phyloP scores from a whole-genome alignment of 2,329 filamentous ascomycete species.

The Fusarium staphyleae region DNA sequence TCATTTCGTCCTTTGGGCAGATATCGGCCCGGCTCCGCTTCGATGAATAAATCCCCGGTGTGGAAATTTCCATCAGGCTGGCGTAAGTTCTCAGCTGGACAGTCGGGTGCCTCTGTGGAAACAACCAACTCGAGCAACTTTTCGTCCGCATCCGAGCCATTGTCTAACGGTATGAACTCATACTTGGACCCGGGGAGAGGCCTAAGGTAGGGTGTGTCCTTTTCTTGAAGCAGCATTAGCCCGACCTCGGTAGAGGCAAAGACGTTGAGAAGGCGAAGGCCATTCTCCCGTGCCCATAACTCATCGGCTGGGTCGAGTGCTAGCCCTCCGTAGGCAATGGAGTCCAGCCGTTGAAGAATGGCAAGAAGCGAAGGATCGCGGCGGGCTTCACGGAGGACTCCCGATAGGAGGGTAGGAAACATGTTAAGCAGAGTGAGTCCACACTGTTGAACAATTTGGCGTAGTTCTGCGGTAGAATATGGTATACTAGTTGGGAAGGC shows the following conservation, averaged over 20 bases:
- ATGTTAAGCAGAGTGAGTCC: conserved; percentile 8
- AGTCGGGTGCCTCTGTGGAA: conserved; percentile 19
- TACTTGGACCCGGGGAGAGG: neutral
- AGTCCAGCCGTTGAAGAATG: conserved; percentile 10
- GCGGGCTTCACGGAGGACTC: conserved; percentile 17
- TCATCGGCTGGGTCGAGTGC: conserved; percentile 8
- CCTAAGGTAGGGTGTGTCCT: neutral
- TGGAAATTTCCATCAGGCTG: conserved; percentile 32
- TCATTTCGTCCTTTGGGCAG: conserved; percentile 29
- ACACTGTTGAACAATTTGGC: conserved; percentile 10
- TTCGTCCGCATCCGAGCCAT: neutral
- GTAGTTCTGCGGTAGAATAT: conserved; percentile 7
- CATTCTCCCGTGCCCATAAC: conserved; percentile 19
- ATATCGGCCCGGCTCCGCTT: conserved; percentile 30
- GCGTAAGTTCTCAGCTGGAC: conserved; percentile 12
- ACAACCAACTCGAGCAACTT: conserved; percentile 25
- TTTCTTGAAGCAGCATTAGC: neutral
- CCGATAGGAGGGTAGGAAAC: conserved; percentile 15
- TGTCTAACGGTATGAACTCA: conserved; percentile 17
- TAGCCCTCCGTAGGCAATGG: conserved; percentile 7
- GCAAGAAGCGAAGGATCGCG: conserved; percentile 12
- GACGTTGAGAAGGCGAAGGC: conserved; percentile 9
- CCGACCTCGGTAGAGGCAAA: conserved; percentile 29
- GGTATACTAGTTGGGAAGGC: conserved; percentile 24
- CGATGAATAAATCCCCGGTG: conserved; percentile 37